These are phyloP conservation scores for Saccharomycopsis sp. DNA, from an alignment of 805 yeast species.

Conservation along the genomic window DNA sequence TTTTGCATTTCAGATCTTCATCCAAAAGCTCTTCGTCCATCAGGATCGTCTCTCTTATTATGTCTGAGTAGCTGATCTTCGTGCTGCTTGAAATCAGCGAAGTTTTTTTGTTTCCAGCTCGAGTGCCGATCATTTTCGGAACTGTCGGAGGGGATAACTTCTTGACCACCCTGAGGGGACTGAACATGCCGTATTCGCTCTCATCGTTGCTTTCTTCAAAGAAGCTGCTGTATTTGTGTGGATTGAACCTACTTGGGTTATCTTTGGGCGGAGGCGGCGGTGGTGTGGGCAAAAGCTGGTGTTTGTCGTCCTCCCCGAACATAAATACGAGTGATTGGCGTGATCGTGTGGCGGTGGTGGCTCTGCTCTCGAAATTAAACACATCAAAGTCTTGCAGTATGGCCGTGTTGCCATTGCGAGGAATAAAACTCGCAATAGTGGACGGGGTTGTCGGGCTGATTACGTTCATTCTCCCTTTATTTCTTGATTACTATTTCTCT, in stretches of 20 bases:
- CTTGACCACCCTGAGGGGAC: not conserved
- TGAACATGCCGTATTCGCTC: not conserved
- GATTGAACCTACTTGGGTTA: not conserved
- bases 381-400: not conserved
- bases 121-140: not conserved
- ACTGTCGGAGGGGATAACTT: not conserved
- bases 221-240: not conserved
- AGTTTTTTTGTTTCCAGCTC: not conserved
- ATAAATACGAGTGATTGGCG: not conserved
- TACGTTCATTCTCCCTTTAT: not conserved
- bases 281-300: not conserved
- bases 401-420: not conserved
- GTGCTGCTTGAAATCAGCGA: not conserved
- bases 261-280: not conserved
- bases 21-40: not conserved
- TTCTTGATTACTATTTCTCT: not conserved
- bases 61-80: not conserved
- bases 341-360: not conserved
- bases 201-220: not conserved
- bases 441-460: not conserved
- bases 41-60: constrained; percentile 1
- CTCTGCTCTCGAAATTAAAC: not conserved
- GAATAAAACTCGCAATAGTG: not conserved
- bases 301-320: not conserved
- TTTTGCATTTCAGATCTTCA: not conserved